These are phyloP conservation scores for Podospora anserina DNA, from an alignment of 495 filamentous ascomycete genomes.

Conservation along the genomic window DNA sequence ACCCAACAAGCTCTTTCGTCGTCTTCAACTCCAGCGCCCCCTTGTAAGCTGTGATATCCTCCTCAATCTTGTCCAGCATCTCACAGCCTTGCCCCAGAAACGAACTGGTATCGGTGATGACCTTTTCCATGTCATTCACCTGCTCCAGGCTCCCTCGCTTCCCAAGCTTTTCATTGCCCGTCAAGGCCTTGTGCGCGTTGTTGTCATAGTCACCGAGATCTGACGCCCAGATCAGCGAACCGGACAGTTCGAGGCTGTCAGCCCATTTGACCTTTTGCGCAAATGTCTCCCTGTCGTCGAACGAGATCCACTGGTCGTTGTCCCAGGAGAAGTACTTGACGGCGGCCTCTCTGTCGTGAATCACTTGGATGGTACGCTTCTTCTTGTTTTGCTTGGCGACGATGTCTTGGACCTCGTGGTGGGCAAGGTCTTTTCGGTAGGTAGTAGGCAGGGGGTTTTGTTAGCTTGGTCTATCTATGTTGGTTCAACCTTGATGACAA, in stretches of 20 bases:
- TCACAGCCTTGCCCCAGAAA: neutral
- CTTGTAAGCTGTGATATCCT: neutral
- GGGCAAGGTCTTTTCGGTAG: constrained; percentile 21
- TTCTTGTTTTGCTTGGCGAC: neutral
- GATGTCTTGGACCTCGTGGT: constrained; percentile 39
- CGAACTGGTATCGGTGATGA: neutral
- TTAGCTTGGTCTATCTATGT: too few species aligned
- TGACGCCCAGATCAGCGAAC: constrained; percentile 14
- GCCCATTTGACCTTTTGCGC: constrained; percentile 31
- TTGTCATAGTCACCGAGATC: neutral
- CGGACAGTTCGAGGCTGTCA: neutral
- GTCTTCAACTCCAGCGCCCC: neutral
- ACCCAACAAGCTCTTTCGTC: neutral
- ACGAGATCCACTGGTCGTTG: constrained; percentile 45
- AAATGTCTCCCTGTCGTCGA: constrained; percentile 41
- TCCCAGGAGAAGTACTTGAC: constrained; percentile 41
- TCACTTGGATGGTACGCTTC: neutral
- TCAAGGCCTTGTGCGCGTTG: neutral
- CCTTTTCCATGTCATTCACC: neutral
- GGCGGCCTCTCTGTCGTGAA: constrained; percentile 6
- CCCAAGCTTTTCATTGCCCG: neutral
- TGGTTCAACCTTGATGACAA: too few species aligned
- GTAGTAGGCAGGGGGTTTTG: too few species aligned
- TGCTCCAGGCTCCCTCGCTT: neutral
- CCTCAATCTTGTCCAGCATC: neutral